These are phyloP conservation scores for Durotheca rogersii DNA, from an alignment of 495 filamentous ascomycete species.

Conservation along the genomic window DNA sequence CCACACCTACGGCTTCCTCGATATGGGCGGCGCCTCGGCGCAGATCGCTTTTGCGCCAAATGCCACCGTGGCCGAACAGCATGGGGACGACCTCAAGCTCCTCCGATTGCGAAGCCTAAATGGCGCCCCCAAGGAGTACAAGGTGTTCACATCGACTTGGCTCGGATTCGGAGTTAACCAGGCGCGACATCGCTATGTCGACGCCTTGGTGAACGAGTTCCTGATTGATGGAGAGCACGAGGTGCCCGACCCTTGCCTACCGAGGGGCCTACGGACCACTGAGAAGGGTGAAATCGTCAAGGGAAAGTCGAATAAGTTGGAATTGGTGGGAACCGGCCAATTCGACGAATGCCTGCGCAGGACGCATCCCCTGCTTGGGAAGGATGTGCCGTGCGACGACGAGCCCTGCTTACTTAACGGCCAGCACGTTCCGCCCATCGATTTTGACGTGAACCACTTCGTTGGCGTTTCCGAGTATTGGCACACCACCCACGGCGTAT, in stretches of 20 bases:
- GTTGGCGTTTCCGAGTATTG: conserved; percentile 98
- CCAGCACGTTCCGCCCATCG: conserved; percentile 89
- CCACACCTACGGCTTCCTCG: conserved; percentile 95
- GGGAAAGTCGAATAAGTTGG: conserved; percentile 33
- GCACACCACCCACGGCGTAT: conserved; percentile 97
- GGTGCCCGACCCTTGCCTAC: conserved; percentile 89
- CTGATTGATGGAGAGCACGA: conserved; percentile 57
- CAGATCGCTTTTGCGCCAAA: conserved; percentile 98
- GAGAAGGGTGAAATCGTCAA: conserved; percentile 56
- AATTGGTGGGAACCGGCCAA: conserved; percentile 74
- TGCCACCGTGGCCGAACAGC: conserved; percentile 82
- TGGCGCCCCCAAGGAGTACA: conserved; percentile 73
- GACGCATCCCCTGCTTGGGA: conserved; percentile 85
- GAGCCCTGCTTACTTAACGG: conserved; percentile 85
- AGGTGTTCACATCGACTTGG: conserved; percentile 95
- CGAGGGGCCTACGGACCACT: conserved; percentile 69
- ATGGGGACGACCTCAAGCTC: conserved; percentile 85
- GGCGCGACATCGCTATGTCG: conserved; percentile 78
- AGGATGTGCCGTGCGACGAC: conserved; percentile 81
- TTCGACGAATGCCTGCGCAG: conserved; percentile 83
- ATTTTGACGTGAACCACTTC: conserved; percentile 98
- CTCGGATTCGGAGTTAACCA: conserved; percentile 93
- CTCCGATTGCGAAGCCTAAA: conserved; percentile 79
- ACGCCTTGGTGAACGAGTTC: conserved; percentile 62
- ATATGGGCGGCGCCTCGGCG: conserved; percentile 97